phyloP scores from a whole-genome alignment of 2,329 filamentous ascomycete species.

The Penicillium sp. region DNA sequence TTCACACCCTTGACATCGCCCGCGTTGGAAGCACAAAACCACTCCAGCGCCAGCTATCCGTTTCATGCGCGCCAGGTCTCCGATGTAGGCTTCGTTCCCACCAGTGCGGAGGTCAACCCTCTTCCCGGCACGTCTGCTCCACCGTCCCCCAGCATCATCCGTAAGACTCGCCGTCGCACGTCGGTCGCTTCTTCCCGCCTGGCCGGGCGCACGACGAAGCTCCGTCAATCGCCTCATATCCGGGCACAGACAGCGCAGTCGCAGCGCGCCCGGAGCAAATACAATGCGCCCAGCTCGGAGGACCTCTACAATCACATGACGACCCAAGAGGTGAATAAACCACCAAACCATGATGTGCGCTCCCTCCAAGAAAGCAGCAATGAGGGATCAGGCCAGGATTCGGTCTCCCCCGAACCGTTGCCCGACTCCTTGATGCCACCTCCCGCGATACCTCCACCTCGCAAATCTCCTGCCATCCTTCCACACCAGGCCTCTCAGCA shows the following conservation, averaged over 20 bases:
- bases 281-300: conserved; percentile 38
- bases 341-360: conserved; percentile 33
- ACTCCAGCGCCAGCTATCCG: conserved; percentile 37
- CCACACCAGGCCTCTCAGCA: conserved; percentile 32
- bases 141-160: conserved; percentile 33
- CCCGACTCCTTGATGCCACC: conserved; percentile 56
- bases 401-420: conserved; percentile 54
- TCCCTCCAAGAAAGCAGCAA: conserved; percentile 44
- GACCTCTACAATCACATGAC: conserved; percentile 41
- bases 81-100: conserved; percentile 48
- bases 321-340: conserved; percentile 42
- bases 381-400: conserved; percentile 52
- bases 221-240: conserved; percentile 51
- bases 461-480: conserved; percentile 46
- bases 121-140: conserved; percentile 35
- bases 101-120: conserved; percentile 45
- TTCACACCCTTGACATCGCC: conserved; percentile 56
- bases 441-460: conserved; percentile 49
- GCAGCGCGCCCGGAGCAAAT: conserved; percentile 38
- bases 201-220: conserved; percentile 38
- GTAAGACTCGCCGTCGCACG: conserved; percentile 46
- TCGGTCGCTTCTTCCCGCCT: conserved; percentile 37
- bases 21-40: conserved; percentile 53
- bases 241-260: conserved; percentile 40
- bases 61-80: conserved; percentile 42